Percentiles rank a stretch among this genome's conserved stretches.
phyloP scores from a whole-genome alignment of 805 yeast species.

The Yamadazyma sp. region DNA sequence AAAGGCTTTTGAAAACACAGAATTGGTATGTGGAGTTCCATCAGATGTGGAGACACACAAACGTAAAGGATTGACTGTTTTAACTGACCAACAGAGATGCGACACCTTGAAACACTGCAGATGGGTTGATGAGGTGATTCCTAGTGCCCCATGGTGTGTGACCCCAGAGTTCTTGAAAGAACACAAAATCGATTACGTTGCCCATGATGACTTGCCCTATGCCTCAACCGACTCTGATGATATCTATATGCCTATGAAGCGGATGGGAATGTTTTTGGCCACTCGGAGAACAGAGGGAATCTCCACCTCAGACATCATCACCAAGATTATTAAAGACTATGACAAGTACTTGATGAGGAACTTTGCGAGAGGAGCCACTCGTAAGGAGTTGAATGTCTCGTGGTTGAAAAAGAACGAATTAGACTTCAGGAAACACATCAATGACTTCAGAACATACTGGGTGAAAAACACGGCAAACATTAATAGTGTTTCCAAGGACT shows the following conservation, averaged over 20 bases:
- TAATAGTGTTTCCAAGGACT: conserved; percentile 74
- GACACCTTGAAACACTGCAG: conserved; percentile 91
- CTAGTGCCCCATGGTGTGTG: conserved; percentile 94
- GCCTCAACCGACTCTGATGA: conserved; percentile 88
- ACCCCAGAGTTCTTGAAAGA: conserved; percentile 74
- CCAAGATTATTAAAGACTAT: conserved; percentile 91
- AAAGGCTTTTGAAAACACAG: conserved; percentile 81
- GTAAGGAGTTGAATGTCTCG: conserved; percentile 93
- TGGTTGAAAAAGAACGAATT: conserved; percentile 97
- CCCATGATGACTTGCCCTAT: conserved; percentile 96
- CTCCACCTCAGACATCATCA: conserved; percentile 92
- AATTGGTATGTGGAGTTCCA: conserved; percentile 88
- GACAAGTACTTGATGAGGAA: conserved; percentile 96
- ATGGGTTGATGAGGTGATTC: conserved; percentile 97
- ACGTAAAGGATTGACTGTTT: conserved; percentile 89
- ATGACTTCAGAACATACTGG: conserved; percentile 84
- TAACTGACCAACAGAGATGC: conserved; percentile 81
- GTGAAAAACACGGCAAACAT: conserved; percentile 66
- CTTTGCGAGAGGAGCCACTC: conserved; percentile 95
- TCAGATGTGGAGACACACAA: conserved; percentile 88
- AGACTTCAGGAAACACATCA: conserved; percentile 87
- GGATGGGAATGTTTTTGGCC: conserved; percentile 83
- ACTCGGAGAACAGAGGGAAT: conserved; percentile 97
- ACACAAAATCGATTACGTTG: conserved; percentile 91
- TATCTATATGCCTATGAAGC: conserved; percentile 89